Evolutionary conservation across 2,329 filamentous ascomycete species (phyloP).

Genomic region (Phaeophleospora eucalypticola): DNA sequence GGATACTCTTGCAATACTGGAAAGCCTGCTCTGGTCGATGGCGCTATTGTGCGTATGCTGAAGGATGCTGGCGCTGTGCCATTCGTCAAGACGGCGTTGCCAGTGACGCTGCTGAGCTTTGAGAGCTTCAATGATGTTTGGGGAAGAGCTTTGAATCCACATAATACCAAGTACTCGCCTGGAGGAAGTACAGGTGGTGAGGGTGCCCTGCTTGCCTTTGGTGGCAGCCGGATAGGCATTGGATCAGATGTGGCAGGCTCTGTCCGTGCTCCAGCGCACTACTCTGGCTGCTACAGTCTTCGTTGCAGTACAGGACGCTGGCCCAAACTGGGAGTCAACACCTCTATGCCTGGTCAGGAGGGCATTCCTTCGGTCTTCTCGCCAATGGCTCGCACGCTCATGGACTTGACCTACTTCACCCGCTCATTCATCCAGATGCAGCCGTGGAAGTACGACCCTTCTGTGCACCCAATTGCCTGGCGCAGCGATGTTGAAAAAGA

Average conservation of each 20-base stretch:
- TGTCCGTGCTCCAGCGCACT: slow-evolving; percentile 81
- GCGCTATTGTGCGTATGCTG: slow-evolving; percentile 67
- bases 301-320: slow-evolving; percentile 85
- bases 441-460: slow-evolving; percentile 85
- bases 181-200: slow-evolving; percentile 88
- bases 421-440: slow-evolving; percentile 72
- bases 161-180: slow-evolving; percentile 77
- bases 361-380: slow-evolving; percentile 85
- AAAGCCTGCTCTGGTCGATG: slow-evolving; percentile 64
- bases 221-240: slow-evolving; percentile 79
- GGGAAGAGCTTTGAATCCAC: slow-evolving; percentile 78
- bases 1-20: slow-evolving; percentile 72
- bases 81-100: slow-evolving; percentile 89
- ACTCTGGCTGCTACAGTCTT: slow-evolving; percentile 81
- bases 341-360: slow-evolving; percentile 89
- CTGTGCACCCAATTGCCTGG: slow-evolving; percentile 82
- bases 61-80: slow-evolving; percentile 85
- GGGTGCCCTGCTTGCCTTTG: slow-evolving; percentile 73
- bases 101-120: slow-evolving; percentile 80
- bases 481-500: slow-evolving; percentile 57
- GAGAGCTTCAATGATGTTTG: slow-evolving; percentile 77
- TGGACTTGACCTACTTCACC: slow-evolving; percentile 81
- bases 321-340: slow-evolving; percentile 78
- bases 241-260: slow-evolving; percentile 89
- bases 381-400: slow-evolving; percentile 82